Evolutionary conservation across 192 early-diverging fungal species (phyloP), one percentile per base, ranked within the genome.

Genomic region (Mortierella antarctica): DNA sequence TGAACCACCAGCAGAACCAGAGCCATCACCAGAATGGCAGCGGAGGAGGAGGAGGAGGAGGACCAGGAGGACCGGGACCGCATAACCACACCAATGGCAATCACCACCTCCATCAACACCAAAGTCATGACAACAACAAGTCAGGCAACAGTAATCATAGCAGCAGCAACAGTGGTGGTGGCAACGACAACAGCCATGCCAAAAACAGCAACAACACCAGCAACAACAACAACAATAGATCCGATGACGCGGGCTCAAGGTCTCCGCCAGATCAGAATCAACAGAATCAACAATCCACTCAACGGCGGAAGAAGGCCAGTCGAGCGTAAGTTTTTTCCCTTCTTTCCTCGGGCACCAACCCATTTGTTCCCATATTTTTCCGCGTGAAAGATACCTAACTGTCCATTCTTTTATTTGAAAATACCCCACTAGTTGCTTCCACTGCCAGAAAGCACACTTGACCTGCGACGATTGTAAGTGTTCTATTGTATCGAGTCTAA

Each of bases 361-460:
- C n/a, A n/a, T n/a, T n/a, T n/a, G n/a, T n/a, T n/a, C n/a, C n/a
- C n/a, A n/a, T n/a, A n/a, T n/a, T 60, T 5, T 23, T 56, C 6
- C 20, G 18, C 5, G 10, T 57, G 31, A 21, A 15, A 40, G 39
- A 57, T 23, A 14, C 42, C 40, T 42, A 31, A 31, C 57, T 56
- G 20, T 39, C 13, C n/a, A n/a, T 46, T 47, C 10, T 42, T 62
- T 42, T 54, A 15, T 20, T 70, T 57, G 44, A 44, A 8, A 52
- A 17, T 48, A 40, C 45, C 5, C 21, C 18, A 20, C 11, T 80
- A 80, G 77, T 71, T 93, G 92, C 71, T 89, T 86, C 59, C 91
- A 93, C 78, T 93, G 92, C 71, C 92, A 93, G 73, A 90, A 88
- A 75, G 89, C 91, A 42, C 92, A 93, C 74, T 82, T 93, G 51